phyloP scores from a whole-genome alignment of 257 asterid species.

The Linderniella brevidens region DNA sequence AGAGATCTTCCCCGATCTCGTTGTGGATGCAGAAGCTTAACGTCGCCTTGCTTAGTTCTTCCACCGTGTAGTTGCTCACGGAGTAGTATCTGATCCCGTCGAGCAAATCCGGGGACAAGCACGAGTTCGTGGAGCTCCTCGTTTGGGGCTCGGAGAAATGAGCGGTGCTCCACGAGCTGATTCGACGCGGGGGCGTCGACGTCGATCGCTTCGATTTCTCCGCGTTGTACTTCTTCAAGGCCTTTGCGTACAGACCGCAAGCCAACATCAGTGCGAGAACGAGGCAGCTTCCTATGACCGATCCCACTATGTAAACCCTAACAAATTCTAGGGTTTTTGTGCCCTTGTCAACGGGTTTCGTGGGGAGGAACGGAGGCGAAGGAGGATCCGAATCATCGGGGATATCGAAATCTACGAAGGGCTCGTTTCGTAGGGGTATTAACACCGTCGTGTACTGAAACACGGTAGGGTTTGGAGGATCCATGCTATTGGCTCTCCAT shows the following conservation, averaged over 20 bases:
- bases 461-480: conserved; percentile 25
- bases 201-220: conserved; percentile 8
- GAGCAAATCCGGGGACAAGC: conserved; percentile 60
- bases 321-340: conserved; percentile 8
- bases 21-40: conserved; percentile 17
- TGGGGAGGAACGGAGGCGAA: conserved; percentile 40
- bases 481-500: conserved; percentile 29
- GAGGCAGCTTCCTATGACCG: conserved; percentile 24
- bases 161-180: conserved; percentile 21
- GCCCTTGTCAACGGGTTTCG: conserved; percentile 12
- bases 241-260: conserved; percentile 23
- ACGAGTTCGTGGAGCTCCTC: conserved; percentile 30
- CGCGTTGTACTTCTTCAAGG: conserved; percentile 21
- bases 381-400: conserved; percentile 28
- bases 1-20: conserved; percentile 17
- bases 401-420: conserved; percentile 24
- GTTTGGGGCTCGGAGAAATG: conserved; percentile 26
- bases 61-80: conserved; percentile 25
- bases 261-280: conserved; percentile 20
- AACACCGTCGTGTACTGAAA: conserved; percentile 45
- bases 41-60: conserved; percentile 36
- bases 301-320: conserved; percentile 26
- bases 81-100: conserved; percentile 44
- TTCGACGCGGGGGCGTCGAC: conserved; percentile 4
- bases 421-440: conserved; percentile 36